These are phyloP conservation scores for Leucoagaricus sp. DNA, from an alignment of 1,284 basidiomycete genomes.

Conservation along the genomic window DNA sequence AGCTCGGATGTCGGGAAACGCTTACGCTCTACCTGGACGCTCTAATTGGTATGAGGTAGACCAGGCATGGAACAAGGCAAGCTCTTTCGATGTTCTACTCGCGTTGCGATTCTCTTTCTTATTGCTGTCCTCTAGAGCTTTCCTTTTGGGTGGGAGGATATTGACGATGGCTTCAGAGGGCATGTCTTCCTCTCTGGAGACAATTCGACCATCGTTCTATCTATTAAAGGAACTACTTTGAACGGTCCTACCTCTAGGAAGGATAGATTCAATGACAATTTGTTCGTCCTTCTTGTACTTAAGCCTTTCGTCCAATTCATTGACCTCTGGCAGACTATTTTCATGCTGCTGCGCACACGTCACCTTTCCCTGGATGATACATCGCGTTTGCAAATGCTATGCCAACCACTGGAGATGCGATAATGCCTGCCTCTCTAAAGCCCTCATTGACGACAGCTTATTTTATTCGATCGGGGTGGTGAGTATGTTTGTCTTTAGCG, in stretches of 20 bases:
- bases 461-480: constrained; percentile 88
- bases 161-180: constrained; percentile 84
- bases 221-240: constrained; percentile 93
- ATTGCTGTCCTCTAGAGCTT: constrained; percentile 53
- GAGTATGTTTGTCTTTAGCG: constrained; percentile 28
- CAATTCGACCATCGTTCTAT: constrained; percentile 84
- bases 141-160: constrained; percentile 90
- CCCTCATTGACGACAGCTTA: constrained; percentile 86
- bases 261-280: constrained; percentile 97
- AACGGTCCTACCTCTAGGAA: constrained; percentile 85
- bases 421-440: constrained; percentile 79
- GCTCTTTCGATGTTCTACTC: no score
- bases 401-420: constrained; percentile 74
- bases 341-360: constrained; percentile 97
- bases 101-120: background rate
- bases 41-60: constrained; percentile 87
- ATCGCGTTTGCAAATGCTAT: constrained; percentile 92
- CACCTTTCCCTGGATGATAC: constrained; percentile 82
- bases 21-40: constrained; percentile 73
- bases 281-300: constrained; percentile 35
- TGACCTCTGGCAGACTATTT: constrained; percentile 60
- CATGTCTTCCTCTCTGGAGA: constrained; percentile 84
- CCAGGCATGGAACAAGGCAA: constrained; percentile 70
- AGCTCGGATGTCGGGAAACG: constrained; percentile 90
- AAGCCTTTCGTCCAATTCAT: background rate